Percentiles rank a stretch among this genome's conserved stretches.
Conservation (phyloP, 148 eudicot genomes). For the Hydrangea macrophylla region DNA sequence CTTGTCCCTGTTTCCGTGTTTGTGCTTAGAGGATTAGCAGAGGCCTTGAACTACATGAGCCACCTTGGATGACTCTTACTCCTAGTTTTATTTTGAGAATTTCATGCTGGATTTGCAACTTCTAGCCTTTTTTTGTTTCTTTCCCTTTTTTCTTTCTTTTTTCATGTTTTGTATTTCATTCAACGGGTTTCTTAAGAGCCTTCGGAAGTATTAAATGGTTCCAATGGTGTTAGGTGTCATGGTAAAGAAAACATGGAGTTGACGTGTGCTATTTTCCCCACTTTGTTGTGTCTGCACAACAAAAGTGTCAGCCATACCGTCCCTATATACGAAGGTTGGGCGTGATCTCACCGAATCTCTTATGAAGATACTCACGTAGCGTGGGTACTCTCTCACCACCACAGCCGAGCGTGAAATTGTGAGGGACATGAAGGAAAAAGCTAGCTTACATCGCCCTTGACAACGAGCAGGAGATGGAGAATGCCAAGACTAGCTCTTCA, state of each 20-base stretch:
- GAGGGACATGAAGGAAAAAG: slow-evolving; percentile 63
- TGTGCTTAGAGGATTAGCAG: too few relatives aligned
- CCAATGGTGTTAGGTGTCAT: too few relatives aligned
- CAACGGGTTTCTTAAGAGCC: too few relatives aligned
- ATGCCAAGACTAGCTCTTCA: slow-evolving; percentile 41
- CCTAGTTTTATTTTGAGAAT: neutral
- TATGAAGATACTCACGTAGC: slow-evolving; percentile 85
- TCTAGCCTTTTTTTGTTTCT: too few relatives aligned
- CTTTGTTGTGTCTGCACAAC: too few relatives aligned
- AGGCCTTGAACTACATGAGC: too few relatives aligned
- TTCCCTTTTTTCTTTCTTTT: too few relatives aligned
- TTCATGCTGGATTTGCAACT: neutral
- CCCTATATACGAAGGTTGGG: slow-evolving; percentile 85
- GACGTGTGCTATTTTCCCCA: too few relatives aligned
- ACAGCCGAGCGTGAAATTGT: slow-evolving; percentile 86
- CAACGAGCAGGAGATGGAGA: slow-evolving; percentile 49
- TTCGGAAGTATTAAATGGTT: too few relatives aligned
- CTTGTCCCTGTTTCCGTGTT: too few relatives aligned
- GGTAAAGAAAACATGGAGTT: too few relatives aligned
- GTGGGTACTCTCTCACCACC: slow-evolving; percentile 87
- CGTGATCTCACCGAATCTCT: slow-evolving; percentile 73
- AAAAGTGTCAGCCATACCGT: slow-evolving; percentile 91
- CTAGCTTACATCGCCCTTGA: slow-evolving; percentile 50
- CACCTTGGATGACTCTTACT: neutral
- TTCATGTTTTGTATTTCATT: neutral